phyloP scores from a whole-genome alignment of 441 rosid genomes.

The Gossypium laxum region DNA sequence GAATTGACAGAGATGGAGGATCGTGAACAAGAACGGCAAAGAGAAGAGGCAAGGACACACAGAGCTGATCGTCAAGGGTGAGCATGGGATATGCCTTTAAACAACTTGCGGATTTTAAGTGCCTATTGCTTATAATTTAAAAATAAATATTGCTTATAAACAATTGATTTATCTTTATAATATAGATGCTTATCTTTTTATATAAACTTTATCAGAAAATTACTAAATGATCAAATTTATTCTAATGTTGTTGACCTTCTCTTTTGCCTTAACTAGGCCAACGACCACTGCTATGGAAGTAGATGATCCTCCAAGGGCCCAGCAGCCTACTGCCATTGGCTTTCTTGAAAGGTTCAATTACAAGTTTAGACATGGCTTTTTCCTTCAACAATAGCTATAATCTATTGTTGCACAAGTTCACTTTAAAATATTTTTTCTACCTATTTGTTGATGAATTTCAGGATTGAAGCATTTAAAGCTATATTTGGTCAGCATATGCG shows the following conservation, averaged over 20 bases:
- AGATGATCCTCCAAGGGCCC: constrained; percentile 49
- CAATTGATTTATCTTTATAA: not conserved
- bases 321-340: constrained; percentile 28
- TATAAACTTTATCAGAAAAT: no score
- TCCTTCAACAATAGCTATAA: not conserved
- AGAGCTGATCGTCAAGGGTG: constrained; percentile 44
- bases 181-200: not conserved
- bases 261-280: constrained; percentile 27
- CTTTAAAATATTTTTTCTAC: no score
- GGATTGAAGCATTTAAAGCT: constrained; percentile 62
- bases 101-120: not conserved
- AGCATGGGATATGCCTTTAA: constrained; percentile 6
- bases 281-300: constrained; percentile 49
- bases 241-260: not conserved
- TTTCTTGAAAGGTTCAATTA: constrained; percentile 45
- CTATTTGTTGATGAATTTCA: constrained; percentile 19
- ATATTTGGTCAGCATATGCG: constrained; percentile 77
- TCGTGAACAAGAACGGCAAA: constrained; percentile 64
- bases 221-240: no score
- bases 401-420: no score
- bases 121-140: not conserved
- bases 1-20: constrained; percentile 92
- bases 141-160: not conserved
- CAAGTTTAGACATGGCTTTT: not conserved
- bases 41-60: constrained; percentile 38